Percentiles rank a stretch among this genome's conserved stretches.
These are phyloP conservation scores for Ocimum tenuiflorum DNA, from an alignment of 257 asterid genomes.

Conservation along the genomic window DNA sequence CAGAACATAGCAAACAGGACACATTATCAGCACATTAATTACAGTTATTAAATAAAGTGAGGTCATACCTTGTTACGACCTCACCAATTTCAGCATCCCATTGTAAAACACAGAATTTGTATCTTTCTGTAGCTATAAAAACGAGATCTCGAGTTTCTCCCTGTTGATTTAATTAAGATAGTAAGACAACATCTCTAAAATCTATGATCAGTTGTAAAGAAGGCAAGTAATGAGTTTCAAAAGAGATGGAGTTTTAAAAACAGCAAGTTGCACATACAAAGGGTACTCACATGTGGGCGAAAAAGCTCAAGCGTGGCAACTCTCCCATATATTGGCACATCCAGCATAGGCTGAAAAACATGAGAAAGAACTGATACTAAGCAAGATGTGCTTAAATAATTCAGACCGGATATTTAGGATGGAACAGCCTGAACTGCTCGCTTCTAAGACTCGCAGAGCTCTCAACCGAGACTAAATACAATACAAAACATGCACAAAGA, in stretches of 20 bases:
- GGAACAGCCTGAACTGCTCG: neutral
- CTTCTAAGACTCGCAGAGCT: neutral
- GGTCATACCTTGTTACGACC: constrained; percentile 65
- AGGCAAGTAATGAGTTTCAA: neutral
- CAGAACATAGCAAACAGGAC: too few species aligned
- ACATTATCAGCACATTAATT: neutral
- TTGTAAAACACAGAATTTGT: constrained; percentile 82
- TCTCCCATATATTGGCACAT: constrained; percentile 99
- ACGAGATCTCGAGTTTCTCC: constrained; percentile 92
- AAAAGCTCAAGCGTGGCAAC: constrained; percentile 97
- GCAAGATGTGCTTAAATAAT: neutral
- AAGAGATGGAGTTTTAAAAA: constrained; percentile 2
- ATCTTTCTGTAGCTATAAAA: constrained; percentile 83
- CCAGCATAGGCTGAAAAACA: constrained; percentile 77
- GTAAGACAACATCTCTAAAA: neutral
- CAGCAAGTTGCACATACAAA: constrained; percentile 9
- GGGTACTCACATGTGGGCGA: constrained; percentile 83
- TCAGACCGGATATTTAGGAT: neutral
- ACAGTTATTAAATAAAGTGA: neutral
- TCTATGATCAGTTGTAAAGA: neutral
- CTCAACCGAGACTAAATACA: neutral
- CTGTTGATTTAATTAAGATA: constrained; percentile 30
- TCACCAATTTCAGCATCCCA: constrained; percentile 80
- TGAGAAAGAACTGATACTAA: neutral
- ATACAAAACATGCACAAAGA: neutral